Evolutionary conservation across 305 asterid genomes (phyloP).

Genomic region (Fraxinus angustifolia): DNA sequence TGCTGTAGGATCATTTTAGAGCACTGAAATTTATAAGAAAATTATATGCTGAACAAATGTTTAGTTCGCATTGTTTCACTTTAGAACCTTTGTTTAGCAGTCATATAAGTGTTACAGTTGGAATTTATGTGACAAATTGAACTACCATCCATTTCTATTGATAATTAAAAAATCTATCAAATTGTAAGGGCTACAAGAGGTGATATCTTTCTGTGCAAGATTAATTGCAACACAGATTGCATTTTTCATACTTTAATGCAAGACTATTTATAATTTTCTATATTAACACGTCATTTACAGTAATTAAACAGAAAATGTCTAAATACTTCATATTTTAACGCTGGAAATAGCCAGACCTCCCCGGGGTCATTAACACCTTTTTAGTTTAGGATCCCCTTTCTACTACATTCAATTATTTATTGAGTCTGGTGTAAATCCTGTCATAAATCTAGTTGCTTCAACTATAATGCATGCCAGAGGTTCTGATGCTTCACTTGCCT

Average conservation of each 20-base stretch:
- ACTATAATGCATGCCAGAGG: background rate
- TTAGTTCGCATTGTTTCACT: background rate
- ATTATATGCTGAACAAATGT: background rate
- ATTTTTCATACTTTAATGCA: constrained; percentile 6
- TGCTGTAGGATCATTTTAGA: background rate
- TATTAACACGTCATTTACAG: background rate
- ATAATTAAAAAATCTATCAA: background rate
- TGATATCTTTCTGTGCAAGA: background rate
- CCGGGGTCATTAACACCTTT: background rate
- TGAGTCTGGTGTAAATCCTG: background rate
- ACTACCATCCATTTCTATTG: background rate
- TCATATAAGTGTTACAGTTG: background rate
- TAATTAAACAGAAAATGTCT: background rate
- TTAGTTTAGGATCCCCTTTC: background rate
- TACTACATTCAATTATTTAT: background rate
- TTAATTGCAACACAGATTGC: background rate
- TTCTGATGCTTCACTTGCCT: constrained; percentile 17
- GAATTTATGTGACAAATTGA: background rate
- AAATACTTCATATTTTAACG: background rate
- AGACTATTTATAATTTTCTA: constrained; percentile 13
- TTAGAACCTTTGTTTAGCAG: background rate
- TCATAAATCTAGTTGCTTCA: constrained; percentile 11
- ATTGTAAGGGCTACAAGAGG: background rate
- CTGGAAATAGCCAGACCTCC: background rate
- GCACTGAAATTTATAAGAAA: background rate